Conservation (phyloP, 805 yeast genomes). For the Teunomyces lycoperdinae region DNA sequence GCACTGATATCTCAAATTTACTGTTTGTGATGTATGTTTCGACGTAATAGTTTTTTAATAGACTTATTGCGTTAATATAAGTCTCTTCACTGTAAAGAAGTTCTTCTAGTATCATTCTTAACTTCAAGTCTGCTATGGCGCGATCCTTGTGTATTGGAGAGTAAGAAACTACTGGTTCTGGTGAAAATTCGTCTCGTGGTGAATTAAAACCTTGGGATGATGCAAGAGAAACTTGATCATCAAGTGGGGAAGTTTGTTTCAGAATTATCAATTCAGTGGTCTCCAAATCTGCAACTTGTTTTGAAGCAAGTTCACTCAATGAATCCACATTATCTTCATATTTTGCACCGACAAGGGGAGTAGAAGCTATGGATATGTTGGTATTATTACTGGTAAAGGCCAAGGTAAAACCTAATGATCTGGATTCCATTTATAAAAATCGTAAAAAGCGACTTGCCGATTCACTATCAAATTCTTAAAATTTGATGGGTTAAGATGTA, state of each 20-base stretch:
- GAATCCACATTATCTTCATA: too few relatives aligned
- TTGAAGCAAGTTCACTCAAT: too few relatives aligned
- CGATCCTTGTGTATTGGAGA: conserved; percentile 13
- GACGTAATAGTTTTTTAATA: conserved; percentile 43
- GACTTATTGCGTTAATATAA: conserved; percentile 44
- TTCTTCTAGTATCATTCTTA: conserved; percentile 42
- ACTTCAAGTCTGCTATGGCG: conserved; percentile 8
- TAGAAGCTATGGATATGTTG: too few relatives aligned
- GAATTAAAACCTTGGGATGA: not conserved
- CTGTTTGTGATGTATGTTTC: conserved; percentile 30
- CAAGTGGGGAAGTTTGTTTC: not conserved
- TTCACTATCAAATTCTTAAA: too few relatives aligned
- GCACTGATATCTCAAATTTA: conserved; percentile 32
- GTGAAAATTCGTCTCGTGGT: conserved; percentile 11
- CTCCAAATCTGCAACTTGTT: too few relatives aligned
- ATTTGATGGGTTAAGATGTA: too few relatives aligned
- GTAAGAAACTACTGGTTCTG: conserved; percentile 16
- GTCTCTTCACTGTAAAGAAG: conserved; percentile 46
- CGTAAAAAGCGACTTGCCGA: too few relatives aligned
- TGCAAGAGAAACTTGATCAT: not conserved
- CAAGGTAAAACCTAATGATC: too few relatives aligned
- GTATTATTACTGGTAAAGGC: too few relatives aligned
- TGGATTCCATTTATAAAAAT: too few relatives aligned
- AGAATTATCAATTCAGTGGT: too few relatives aligned
- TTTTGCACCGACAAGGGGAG: too few relatives aligned